These are phyloP conservation scores for Penicillium griseofulvum DNA, from an alignment of 2,329 filamentous ascomycete genomes.

Conservation along the genomic window DNA sequence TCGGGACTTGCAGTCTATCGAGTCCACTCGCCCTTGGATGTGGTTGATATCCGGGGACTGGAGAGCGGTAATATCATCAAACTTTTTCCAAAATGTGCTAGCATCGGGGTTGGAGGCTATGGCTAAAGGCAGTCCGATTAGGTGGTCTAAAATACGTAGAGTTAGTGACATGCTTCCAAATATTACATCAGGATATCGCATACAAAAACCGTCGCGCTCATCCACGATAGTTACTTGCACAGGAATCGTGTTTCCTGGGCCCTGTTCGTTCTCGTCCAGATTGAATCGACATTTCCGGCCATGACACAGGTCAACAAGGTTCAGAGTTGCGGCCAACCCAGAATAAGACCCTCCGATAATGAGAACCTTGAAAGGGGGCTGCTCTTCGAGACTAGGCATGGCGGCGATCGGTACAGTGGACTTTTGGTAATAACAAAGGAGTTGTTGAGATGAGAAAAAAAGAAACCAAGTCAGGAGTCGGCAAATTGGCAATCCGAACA, in stretches of 20 bases:
- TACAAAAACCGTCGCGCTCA: conserved; percentile 74
- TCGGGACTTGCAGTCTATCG: conserved; percentile 4
- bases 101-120: conserved; percentile 1
- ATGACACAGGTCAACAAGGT: conserved; percentile 64
- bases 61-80: conserved; percentile 5
- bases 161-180: neutral
- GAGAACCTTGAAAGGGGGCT: conserved; percentile 52
- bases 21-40: conserved; percentile 4
- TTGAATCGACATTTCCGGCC: conserved; percentile 35
- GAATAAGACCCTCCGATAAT: conserved; percentile 70
- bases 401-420: neutral
- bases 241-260: conserved; percentile 42
- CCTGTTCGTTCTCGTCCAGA: conserved; percentile 39
- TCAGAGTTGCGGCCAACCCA: conserved; percentile 64
- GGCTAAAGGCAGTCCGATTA: conserved; percentile 5
- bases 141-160: neutral
- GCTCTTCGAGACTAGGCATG: conserved; percentile 17
- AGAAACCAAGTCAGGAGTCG: neutral
- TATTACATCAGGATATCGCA: conserved; percentile 28
- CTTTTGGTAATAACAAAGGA: neutral
- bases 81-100: conserved; percentile 5
- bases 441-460: neutral
- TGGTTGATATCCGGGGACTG: conserved; percentile 2
- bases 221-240: conserved; percentile 67
- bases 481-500: neutral